Conservation (phyloP, 352 stramenopile genomes). For the Phytophthora cactorum region DNA sequence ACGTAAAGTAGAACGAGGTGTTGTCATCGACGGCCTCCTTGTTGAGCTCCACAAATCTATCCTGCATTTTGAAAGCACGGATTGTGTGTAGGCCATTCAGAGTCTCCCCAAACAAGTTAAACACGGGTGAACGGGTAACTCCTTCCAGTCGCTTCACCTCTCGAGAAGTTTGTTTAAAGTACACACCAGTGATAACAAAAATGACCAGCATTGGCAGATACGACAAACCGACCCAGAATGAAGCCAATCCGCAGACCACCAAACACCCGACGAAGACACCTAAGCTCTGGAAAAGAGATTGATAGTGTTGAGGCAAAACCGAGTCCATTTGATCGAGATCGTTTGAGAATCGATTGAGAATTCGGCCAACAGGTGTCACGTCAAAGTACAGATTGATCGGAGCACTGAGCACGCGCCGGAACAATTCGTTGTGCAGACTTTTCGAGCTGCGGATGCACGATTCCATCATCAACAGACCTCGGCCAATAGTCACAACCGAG, state of each 20-base stretch:
- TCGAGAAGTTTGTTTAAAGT: conserved; percentile 81
- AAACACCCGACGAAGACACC: conserved; percentile 40
- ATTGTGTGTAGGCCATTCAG: conserved; percentile 92
- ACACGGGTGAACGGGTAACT: conserved; percentile 89
- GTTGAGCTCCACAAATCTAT: conserved; percentile 43
- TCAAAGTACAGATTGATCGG: conserved; percentile 61
- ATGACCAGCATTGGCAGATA: conserved; percentile 66
- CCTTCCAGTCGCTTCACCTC: conserved; percentile 95
- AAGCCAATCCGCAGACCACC: conserved; percentile 49
- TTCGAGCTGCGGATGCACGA: conserved; percentile 37
- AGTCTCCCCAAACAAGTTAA: conserved; percentile 91
- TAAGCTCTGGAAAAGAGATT: conserved; percentile 38
- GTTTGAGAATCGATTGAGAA: conserved; percentile 59
- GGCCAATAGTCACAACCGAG: conserved; percentile 23
- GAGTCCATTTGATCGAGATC: conserved; percentile 60
- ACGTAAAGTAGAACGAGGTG: conserved; percentile 53
- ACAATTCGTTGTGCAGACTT: conserved; percentile 42
- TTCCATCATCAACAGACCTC: conserved; percentile 36
- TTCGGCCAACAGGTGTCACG: conserved; percentile 53
- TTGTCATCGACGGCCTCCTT: conserved; percentile 51
- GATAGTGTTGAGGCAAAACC: conserved; percentile 46
- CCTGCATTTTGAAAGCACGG: conserved; percentile 60
- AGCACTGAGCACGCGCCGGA: conserved; percentile 45
- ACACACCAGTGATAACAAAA: conserved; percentile 71
- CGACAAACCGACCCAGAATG: conserved; percentile 49